phyloP scores from a whole-genome alignment of 1,284 basidiomycete species.

The Ganoderma boninense region DNA sequence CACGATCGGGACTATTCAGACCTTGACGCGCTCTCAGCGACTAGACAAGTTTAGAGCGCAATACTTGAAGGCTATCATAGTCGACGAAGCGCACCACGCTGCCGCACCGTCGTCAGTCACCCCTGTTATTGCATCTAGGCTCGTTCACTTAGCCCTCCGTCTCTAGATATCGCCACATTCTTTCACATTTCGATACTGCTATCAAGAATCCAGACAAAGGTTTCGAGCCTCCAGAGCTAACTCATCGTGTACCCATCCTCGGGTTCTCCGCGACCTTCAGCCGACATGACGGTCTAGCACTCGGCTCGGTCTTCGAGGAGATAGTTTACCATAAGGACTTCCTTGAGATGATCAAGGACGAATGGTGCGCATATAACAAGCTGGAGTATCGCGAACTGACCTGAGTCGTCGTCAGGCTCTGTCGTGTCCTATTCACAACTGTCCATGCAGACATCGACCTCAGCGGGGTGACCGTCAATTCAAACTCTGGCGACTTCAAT shows the following conservation, averaged over 20 bases:
- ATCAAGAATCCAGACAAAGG: constrained; percentile 61
- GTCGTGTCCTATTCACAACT: constrained; percentile 84
- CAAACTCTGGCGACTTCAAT: constrained; percentile 81
- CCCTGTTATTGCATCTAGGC: background rate
- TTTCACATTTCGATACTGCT: constrained; percentile 77
- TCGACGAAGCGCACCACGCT: constrained; percentile 97
- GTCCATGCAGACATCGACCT: constrained; percentile 82
- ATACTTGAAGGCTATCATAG: constrained; percentile 82
- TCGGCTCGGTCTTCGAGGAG: constrained; percentile 88
- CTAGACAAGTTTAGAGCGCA: constrained; percentile 84
- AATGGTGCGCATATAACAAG: constrained; percentile 67
- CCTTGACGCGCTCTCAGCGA: constrained; percentile 72
- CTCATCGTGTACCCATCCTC: constrained; percentile 81
- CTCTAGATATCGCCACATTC: constrained; percentile 76
- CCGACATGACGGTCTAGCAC: constrained; percentile 89
- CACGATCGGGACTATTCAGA: constrained; percentile 95
- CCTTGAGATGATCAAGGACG: constrained; percentile 91
- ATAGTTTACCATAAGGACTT: constrained; percentile 98
- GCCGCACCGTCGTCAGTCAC: constrained; percentile 83
- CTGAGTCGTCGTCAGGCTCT: constrained; percentile 65
- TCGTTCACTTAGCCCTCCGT: constrained; percentile 8
- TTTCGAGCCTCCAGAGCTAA: constrained; percentile 44
- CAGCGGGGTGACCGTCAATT: constrained; percentile 69
- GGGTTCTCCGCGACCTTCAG: constrained; percentile 97
- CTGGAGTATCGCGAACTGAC: background rate